Conservation (phyloP, 2,329 filamentous ascomycete genomes). For the Phyllosticta citribraziliensis region DNA sequence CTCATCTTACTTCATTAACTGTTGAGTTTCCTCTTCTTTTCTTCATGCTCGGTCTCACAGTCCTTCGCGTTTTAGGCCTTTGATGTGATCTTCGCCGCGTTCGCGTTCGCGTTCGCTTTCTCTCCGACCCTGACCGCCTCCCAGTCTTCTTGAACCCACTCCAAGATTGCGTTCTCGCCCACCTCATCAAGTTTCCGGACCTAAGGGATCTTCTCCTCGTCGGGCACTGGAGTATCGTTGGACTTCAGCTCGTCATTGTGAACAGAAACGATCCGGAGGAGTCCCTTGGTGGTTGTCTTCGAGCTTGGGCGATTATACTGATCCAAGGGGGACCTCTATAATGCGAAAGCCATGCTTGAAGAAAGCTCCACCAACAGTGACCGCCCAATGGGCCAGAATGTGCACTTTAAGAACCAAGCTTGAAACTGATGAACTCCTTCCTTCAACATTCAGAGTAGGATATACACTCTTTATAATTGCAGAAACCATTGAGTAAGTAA, state of each 20-base stretch:
- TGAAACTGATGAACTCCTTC: no score
- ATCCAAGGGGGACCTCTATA: no score
- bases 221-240: conserved; percentile 12
- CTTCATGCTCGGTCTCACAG: not conserved
- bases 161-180: conserved; percentile 10
- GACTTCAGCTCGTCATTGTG: conserved; percentile 16
- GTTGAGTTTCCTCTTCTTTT: not conserved
- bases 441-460: no score
- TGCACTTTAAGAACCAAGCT: no score
- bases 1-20: no score
- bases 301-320: no score
- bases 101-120: conserved; percentile 14
- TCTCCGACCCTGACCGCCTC: conserved; percentile 21
- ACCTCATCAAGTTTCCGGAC: conserved; percentile 10
- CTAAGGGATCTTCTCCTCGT: conserved; percentile 17
- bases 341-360: no score
- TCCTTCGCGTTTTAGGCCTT: no score
- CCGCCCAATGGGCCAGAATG: no score
- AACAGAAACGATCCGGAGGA: conserved; percentile 28
- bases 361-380: no score
- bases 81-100: not conserved
- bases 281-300: conserved; percentile 17
- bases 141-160: conserved; percentile 25
- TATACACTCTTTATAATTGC: no score
- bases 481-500: no score